Evolutionary conservation across 352 stramenopile species (phyloP).

Genomic region (Phytophthora capsici): DNA sequence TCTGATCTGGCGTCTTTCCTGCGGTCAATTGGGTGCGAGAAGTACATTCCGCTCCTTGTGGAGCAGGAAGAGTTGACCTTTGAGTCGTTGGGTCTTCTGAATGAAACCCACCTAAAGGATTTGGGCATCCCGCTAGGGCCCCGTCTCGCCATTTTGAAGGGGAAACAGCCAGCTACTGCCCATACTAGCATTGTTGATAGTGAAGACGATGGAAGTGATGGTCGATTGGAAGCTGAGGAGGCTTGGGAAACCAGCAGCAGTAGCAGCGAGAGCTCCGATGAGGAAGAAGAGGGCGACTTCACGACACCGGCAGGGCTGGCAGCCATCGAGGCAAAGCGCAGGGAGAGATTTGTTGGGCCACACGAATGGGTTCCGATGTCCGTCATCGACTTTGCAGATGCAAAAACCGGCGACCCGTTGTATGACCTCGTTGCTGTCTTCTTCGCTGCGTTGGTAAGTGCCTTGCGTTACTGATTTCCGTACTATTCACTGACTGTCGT

Average conservation of each 20-base stretch:
- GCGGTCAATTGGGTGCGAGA: conserved; percentile 51
- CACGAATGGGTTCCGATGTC: conserved; percentile 64
- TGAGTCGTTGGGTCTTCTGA: conserved; percentile 47
- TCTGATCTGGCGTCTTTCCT: conserved; percentile 44
- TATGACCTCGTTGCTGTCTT: conserved; percentile 88
- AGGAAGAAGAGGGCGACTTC: conserved; percentile 47
- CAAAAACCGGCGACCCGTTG: conserved; percentile 85
- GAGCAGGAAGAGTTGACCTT: conserved; percentile 68
- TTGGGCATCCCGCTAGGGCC: conserved; percentile 67
- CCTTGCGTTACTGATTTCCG: not conserved
- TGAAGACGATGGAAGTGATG: conserved; percentile 30
- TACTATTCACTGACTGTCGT: conserved; percentile 10
- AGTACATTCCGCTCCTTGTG: conserved; percentile 60
- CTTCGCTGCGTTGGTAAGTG: conserved; percentile 76
- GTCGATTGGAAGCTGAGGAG: conserved; percentile 38
- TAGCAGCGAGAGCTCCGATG: conserved; percentile 57
- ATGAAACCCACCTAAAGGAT: conserved; percentile 61
- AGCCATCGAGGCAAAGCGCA: conserved; percentile 47
- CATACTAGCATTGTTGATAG: conserved; percentile 34
- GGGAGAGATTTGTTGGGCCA: conserved; percentile 52
- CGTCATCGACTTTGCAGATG: conserved; percentile 90
- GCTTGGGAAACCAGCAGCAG: conserved; percentile 63
- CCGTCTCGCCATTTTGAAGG: conserved; percentile 61
- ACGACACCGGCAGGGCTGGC: conserved; percentile 26
- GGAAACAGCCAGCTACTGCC: conserved; percentile 8